A percentile compares a stretch with the other conserved stretches of the same genome.
Conservation (phyloP, 2,329 filamentous ascomycete genomes). For the Pseudopithomyces chartarum region DNA sequence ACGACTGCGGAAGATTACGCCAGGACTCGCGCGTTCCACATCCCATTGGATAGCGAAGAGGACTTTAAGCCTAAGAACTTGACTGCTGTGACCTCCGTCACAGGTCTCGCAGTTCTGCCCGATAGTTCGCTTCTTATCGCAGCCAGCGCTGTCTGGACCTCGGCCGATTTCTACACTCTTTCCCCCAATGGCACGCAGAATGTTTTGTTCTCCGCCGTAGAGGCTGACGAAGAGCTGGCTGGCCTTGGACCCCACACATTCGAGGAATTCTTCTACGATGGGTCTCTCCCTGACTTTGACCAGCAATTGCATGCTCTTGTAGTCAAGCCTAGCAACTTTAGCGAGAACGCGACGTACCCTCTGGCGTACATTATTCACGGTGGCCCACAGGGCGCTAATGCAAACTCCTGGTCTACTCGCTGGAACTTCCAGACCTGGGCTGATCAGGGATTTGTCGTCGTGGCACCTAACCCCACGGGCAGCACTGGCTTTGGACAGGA, state of each 20-base stretch:
- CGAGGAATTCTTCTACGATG: conserved; percentile 73
- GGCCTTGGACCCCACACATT: conserved; percentile 67
- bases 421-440: conserved; percentile 89
- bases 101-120: conserved; percentile 60
- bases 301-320: conserved; percentile 72
- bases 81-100: conserved; percentile 49
- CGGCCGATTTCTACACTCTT: conserved; percentile 37
- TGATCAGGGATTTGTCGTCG: conserved; percentile 83
- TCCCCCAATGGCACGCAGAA: conserved; percentile 40
- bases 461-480: conserved; percentile 82
- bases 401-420: conserved; percentile 75
- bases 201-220: conserved; percentile 63
- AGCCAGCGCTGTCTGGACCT: conserved; percentile 38
- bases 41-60: conserved; percentile 63
- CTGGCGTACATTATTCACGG: conserved; percentile 81
- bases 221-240: conserved; percentile 67
- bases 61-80: conserved; percentile 49
- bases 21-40: conserved; percentile 59
- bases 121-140: conserved; percentile 58
- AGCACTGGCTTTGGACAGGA: conserved; percentile 83
- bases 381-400: conserved; percentile 77
- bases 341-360: conserved; percentile 74
- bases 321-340: conserved; percentile 67
- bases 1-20: conserved; percentile 42
- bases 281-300: conserved; percentile 56